phyloP scores from a whole-genome alignment of 2,329 filamentous ascomycete genomes.

The Colletotrichum truncatum region DNA sequence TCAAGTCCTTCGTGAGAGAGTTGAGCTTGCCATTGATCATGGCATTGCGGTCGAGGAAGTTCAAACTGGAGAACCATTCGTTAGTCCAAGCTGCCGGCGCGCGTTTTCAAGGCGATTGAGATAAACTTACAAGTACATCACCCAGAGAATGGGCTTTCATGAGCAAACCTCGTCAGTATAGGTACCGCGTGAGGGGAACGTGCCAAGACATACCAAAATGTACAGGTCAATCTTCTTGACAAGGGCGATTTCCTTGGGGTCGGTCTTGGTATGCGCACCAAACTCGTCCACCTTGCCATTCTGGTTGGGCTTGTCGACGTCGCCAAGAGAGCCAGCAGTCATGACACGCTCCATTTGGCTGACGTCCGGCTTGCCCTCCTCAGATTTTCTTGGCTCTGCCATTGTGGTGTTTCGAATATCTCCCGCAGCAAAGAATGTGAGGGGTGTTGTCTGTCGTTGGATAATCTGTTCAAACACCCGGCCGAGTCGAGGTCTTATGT shows the following conservation, averaged over 20 bases:
- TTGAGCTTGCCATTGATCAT: slow-evolving; percentile 41
- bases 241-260: slow-evolving; percentile 46
- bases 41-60: slow-evolving; percentile 40
- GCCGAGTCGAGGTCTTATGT: background rate
- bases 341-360: slow-evolving; percentile 17
- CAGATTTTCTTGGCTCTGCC: slow-evolving; percentile 5
- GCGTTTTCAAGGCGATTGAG: too few species aligned
- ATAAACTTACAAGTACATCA: too few species aligned
- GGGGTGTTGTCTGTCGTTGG: background rate
- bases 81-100: too few species aligned
- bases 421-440: background rate
- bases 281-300: slow-evolving; percentile 43
- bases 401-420: background rate
- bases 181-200: accelerated
- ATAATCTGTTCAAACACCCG: background rate
- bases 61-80: too few species aligned
- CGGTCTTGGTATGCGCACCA: slow-evolving; percentile 48
- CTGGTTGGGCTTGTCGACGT: slow-evolving; percentile 18
- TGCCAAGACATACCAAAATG: slow-evolving; percentile 37
- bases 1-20: slow-evolving; percentile 37
- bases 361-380: slow-evolving; percentile 11
- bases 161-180: background rate
- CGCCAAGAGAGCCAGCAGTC: slow-evolving; percentile 4
- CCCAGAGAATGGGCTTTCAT: slow-evolving; percentile 29
- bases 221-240: slow-evolving; percentile 45